Percentiles rank a stretch among this genome's conserved stretches.
Evolutionary conservation across 805 yeast genomes (phyloP).

Genomic region (Candida nemodendra): DNA sequence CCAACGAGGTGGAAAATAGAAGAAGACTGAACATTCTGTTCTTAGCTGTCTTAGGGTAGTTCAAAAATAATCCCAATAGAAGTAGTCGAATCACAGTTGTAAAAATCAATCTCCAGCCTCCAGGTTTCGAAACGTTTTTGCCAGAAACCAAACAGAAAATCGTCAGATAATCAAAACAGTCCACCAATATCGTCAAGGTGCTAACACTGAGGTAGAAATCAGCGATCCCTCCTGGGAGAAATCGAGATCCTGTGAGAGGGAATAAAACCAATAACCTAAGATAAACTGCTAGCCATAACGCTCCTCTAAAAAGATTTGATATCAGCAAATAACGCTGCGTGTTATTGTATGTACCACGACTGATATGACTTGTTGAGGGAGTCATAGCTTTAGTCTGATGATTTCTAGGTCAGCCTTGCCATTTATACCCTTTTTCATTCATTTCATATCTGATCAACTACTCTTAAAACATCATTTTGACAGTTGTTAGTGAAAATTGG

Average conservation of each 20-base stretch:
- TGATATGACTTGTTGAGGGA: too few species aligned
- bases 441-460: too few species aligned
- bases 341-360: too few species aligned
- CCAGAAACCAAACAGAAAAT: slow-evolving; percentile 18
- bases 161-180: slow-evolving; percentile 19
- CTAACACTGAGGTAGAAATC: slow-evolving; percentile 46
- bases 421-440: too few species aligned
- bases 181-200: slow-evolving; percentile 13
- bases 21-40: slow-evolving; percentile 22
- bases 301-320: slow-evolving; percentile 30
- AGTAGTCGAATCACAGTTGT: slow-evolving; percentile 13
- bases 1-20: slow-evolving; percentile 21
- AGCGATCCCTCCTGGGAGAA: slow-evolving; percentile 70
- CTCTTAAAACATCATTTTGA: too few species aligned
- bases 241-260: slow-evolving; percentile 64
- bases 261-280: slow-evolving; percentile 50
- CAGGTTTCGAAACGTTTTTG: slow-evolving; percentile 12
- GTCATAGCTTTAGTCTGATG: too few species aligned
- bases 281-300: slow-evolving; percentile 49
- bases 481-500: too few species aligned
- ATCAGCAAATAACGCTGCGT: slow-evolving; percentile 25
- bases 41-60: slow-evolving; percentile 29
- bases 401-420: too few species aligned
- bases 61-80: slow-evolving; percentile 18
- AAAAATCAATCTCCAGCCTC: slow-evolving; percentile 9